Percentiles rank a stretch among this genome's conserved stretches.
Conservation (phyloP, 2,329 filamentous ascomycete genomes). For the Pyrenophora tritici-repentis region DNA sequence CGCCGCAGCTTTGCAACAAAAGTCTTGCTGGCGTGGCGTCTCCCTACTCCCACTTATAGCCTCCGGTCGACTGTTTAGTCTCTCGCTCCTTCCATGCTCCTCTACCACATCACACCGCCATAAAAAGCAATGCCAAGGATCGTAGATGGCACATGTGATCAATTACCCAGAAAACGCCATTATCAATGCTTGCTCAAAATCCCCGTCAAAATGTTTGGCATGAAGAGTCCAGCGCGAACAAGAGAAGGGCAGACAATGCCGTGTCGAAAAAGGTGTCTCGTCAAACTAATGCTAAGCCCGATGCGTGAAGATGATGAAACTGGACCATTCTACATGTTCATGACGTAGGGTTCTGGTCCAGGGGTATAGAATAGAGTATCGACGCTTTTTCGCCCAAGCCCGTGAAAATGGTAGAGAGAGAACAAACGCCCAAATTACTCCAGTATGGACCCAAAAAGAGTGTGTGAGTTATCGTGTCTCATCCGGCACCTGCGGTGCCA, state of each 20-base stretch:
- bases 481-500: constrained; percentile 46
- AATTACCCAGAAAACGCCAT: constrained; percentile 18
- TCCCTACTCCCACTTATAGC: no score
- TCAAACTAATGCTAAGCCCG: constrained; percentile 25
- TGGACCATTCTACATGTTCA: constrained; percentile 14
- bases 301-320: constrained; percentile 12
- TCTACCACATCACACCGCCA: constrained; percentile 1
- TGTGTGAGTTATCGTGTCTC: constrained; percentile 6
- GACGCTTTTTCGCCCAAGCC: constrained; percentile 16
- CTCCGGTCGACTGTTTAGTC: no score
- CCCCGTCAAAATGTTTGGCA: constrained; percentile 3
- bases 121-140: constrained; percentile 11
- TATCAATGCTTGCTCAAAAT: constrained; percentile 11
- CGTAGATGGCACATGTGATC: constrained; percentile 18
- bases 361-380: constrained; percentile 17
- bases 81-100: background rate
- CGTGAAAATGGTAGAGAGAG: constrained; percentile 19
- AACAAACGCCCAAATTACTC: constrained; percentile 29
- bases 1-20: no score
- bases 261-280: constrained; percentile 22
- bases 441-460: constrained; percentile 21
- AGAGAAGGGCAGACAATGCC: background rate
- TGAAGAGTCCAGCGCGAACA: background rate
- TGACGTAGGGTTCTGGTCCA: constrained; percentile 14
- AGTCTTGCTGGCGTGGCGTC: background rate